A percentile compares a stretch with the other conserved stretches of the same genome.
These are phyloP conservation scores for Sporothrix pseudoabietina DNA, from an alignment of 2,329 filamentous ascomycete genomes.

Conservation along the genomic window DNA sequence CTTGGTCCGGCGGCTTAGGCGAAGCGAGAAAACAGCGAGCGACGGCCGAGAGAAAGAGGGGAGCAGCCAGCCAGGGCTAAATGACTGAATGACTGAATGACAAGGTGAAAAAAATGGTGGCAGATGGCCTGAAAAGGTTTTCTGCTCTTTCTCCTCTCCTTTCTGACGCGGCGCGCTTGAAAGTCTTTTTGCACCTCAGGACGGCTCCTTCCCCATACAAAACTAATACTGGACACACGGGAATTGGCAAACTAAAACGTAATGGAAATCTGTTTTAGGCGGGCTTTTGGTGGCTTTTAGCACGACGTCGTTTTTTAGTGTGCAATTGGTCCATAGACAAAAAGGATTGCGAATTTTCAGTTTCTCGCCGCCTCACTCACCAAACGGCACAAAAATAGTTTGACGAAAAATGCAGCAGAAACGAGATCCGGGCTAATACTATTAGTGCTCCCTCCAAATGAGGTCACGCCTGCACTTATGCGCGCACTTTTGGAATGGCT, in stretches of 20 bases:
- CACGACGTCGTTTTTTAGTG: constrained; percentile 16
- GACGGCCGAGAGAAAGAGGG: not conserved
- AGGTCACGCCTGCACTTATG: constrained; percentile 10
- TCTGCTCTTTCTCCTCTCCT: not conserved
- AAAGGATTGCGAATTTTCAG: not conserved
- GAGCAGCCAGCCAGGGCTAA: not conserved
- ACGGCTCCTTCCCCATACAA: not conserved
- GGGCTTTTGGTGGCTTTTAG: not conserved
- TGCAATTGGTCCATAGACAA: constrained; percentile 6
- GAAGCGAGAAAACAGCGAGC: not conserved
- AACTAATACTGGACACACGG: constrained; percentile 19
- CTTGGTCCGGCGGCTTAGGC: not conserved
- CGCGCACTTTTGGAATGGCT: not conserved
- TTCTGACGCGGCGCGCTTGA: not conserved
- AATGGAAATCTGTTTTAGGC: constrained; percentile 33
- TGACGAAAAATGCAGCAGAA: not conserved
- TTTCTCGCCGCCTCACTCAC: not conserved
- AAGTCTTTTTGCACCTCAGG: constrained; percentile 11
- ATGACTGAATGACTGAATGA: not conserved
- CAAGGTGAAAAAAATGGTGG: not conserved
- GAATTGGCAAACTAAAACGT: constrained; percentile 37
- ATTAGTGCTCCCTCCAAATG: not conserved
- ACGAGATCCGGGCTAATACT: not conserved
- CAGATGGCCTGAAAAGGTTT: constrained; percentile 22
- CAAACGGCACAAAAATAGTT: not conserved